A percentile compares a stretch with the other conserved stretches of the same genome.
These are phyloP conservation scores for Chlamydomonas schloesseri DNA, from an alignment of 139 green algal species.

Conservation along the genomic window DNA sequence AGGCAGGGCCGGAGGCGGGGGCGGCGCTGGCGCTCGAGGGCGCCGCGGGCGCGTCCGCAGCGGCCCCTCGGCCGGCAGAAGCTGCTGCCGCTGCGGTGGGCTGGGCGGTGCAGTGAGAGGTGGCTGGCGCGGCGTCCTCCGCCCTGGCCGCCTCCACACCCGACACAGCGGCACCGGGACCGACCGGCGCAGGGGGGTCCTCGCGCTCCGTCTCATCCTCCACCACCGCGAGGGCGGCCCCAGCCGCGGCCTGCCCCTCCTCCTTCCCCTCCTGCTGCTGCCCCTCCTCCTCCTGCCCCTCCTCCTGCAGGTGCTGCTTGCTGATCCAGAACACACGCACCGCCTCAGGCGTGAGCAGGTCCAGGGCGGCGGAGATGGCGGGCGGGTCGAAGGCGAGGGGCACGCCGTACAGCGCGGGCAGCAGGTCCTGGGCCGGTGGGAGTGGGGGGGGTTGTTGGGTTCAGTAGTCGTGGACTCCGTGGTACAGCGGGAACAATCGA, in stretches of 20 bases:
- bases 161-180: too few species aligned
- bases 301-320: slow-evolving; percentile 62
- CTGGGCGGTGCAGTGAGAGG: too few species aligned
- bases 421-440: slow-evolving; percentile 59
- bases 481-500: too few species aligned
- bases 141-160: neutral
- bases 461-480: too few species aligned
- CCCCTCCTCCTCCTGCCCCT: too few species aligned
- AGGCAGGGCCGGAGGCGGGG: too few species aligned
- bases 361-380: slow-evolving; percentile 73
- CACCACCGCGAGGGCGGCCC: neutral
- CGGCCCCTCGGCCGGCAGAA: too few species aligned
- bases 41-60: too few species aligned
- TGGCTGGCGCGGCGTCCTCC: neutral
- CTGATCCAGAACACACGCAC: slow-evolving; percentile 83
- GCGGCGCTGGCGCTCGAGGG: too few species aligned
- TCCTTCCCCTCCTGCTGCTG: neutral
- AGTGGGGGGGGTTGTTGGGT: neutral
- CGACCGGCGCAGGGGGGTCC: too few species aligned
- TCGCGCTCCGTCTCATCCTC: neutral
- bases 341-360: slow-evolving; percentile 69
- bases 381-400: slow-evolving; percentile 71
- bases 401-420: slow-evolving; percentile 76
- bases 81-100: too few species aligned
- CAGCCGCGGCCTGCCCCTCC: neutral